Evolutionary conservation across 257 asterid genomes (phyloP), one percentile per base, ranked within the genome.

Genomic region (Penstemon barbatus): DNA sequence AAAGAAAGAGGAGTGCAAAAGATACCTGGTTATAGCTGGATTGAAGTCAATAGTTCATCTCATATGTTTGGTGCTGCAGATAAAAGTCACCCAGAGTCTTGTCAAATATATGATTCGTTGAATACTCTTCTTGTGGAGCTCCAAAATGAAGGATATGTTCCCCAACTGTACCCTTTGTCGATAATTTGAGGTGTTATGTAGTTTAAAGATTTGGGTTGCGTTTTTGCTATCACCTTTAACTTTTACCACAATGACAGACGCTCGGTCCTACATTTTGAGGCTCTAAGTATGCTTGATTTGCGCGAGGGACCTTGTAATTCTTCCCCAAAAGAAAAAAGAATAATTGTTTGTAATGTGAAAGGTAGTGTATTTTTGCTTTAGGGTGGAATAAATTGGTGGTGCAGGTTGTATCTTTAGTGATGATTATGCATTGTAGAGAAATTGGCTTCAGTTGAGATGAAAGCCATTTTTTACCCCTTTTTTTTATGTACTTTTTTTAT

Each of bases 31-130:
- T 84, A 75, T 25, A 93, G 99, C 72, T 90, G 97, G 97, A 83
- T 86, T 61, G 91, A 90, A 78, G 80, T 85, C 48, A 76, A 90
- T 66, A 84, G 79, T 65, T 69, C 48, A 33, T 84, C 80, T 40
- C 94, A 93, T 76, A 79, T 81, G 79, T 90, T 93, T 81, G 84
- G 67, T 10, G 95, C 97, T 76, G 87, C 92, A 25, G 99, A 88
- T 72, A 74, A 80, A 57, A 69, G 61, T 77, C 99, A 93, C 70
- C 96, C 89, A 0, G 69, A 73, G 74, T 78, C 90, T 59, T 71
- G 70, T 74, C 76, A 79, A 59, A 88, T 93, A 43, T 85, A 88
- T 80, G 39, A 59, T 33, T 3, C 81, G 70, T 70, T 88, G 69
- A 76, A 79, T 40, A 75, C 57, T 74, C 95, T 90, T 80, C 77